Percentiles rank a stretch among this genome's conserved stretches.
These are phyloP conservation scores for Nothophaeocryptopus gaeumannii DNA, from an alignment of 2,329 filamentous ascomycete species.

Conservation along the genomic window DNA sequence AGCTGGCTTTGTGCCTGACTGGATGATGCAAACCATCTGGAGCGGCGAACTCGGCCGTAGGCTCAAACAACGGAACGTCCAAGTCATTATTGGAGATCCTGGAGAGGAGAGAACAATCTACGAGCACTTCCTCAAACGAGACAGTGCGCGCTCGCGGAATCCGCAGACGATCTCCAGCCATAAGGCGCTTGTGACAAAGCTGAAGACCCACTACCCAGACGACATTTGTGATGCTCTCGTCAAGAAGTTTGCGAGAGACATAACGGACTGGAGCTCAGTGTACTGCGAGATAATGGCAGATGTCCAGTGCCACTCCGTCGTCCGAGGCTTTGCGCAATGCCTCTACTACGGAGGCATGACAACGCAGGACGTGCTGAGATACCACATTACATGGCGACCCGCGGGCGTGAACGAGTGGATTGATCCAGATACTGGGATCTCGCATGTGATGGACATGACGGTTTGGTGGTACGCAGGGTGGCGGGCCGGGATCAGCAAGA, in stretches of 20 bases:
- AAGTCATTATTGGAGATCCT: constrained; percentile 19
- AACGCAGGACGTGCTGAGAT: constrained; percentile 18
- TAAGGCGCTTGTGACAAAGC: constrained; percentile 12
- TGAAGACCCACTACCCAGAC: constrained; percentile 12
- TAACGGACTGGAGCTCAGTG: constrained; percentile 17
- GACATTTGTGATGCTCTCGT: constrained; percentile 15
- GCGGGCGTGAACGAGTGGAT: constrained; percentile 11
- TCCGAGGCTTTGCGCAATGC: constrained; percentile 18
- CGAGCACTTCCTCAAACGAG: constrained; percentile 4
- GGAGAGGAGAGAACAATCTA: constrained; percentile 15
- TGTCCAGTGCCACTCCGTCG: constrained; percentile 18
- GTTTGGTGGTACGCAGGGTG: constrained; percentile 22
- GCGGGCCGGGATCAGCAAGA: constrained; percentile 14
- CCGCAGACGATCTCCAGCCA: constrained; percentile 6
- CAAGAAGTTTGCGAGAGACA: constrained; percentile 13
- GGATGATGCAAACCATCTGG: constrained; percentile 20
- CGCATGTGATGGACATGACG: constrained; percentile 15
- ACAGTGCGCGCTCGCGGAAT: constrained; percentile 1
- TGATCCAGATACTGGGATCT: constrained; percentile 9
- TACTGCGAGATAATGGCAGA: constrained; percentile 22
- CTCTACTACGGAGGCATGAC: constrained; percentile 21
- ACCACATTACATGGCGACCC: constrained; percentile 19
- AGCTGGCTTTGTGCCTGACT: constrained; percentile 16
- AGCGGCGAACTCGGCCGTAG: constrained; percentile 17
- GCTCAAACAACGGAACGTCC: constrained; percentile 17